Evolutionary conservation across 371 early-diverging fungal species (phyloP), one percentile per base, ranked within the genome.

Genomic region (Syncephalis plumigaleata): DNA sequence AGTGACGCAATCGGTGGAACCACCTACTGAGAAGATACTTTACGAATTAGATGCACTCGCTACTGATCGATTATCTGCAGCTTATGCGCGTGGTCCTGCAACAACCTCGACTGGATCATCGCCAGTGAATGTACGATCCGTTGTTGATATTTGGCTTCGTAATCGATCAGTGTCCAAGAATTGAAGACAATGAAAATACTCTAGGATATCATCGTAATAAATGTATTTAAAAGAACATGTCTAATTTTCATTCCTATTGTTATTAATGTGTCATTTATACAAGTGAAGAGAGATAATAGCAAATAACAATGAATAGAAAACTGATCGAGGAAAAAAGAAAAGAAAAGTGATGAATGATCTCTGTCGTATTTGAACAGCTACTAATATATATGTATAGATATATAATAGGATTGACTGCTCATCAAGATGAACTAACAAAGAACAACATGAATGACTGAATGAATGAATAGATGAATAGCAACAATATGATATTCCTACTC

Each of bases 191-290:
- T n/a, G n/a, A n/a, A n/a, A n/a, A n/a, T n/a, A n/a, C n/a, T n/a
- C n/a, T n/a, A n/a, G n/a, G n/a, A n/a, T n/a, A n/a, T n/a, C n/a
- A n/a, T n/a, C n/a, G n/a, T n/a, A n/a, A n/a, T n/a, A n/a, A n/a
- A n/a, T n/a, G n/a, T n/a, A n/a, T n/a, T n/a, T n/a, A n/a, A n/a
- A n/a, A n/a, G n/a, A n/a, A n/a, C n/a, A n/a, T n/a, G n/a, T n/a
- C n/a, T 43, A 39, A 42, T 44, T 44, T 17, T 48, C 50, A 50
- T 45, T 46, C 48, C 52, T 54, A 37, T 43, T 51, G 49, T 50
- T 51, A 52, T 47, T 46, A 39, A 23, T n/a, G 36, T 39, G 17
- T 42, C 27, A 44, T 5, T 13, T 22, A 25, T 40, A 36, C 26
- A 50, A 43, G n/a, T 17, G 24, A 36, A 9, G 43, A 17, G 52